Conservation (phyloP, 2,329 filamentous ascomycete genomes). For the Setomelanomma holmii region DNA sequence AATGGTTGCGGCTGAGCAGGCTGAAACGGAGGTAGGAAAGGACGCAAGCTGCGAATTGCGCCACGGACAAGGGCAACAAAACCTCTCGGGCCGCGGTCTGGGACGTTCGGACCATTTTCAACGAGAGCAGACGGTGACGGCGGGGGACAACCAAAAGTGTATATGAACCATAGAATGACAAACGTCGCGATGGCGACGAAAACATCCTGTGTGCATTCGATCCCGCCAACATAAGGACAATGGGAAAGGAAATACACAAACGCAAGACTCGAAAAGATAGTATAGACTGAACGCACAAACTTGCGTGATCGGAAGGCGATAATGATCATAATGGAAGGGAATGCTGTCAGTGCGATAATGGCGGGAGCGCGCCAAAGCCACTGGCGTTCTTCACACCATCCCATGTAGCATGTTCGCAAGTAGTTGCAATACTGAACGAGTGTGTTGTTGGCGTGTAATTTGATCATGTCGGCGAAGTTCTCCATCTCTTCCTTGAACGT, state of each 20-base stretch:
- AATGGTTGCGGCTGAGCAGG: no score
- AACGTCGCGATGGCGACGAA: background rate
- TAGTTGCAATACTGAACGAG: background rate
- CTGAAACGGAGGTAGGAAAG: no score
- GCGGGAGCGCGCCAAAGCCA: background rate
- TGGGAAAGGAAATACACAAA: background rate
- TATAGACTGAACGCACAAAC: background rate
- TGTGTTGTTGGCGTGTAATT: no score
- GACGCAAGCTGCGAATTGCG: no score
- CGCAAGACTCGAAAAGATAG: background rate
- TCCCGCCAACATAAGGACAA: background rate
- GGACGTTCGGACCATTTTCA: no score
- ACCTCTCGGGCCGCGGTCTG: no score
- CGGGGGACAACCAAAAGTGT: background rate
- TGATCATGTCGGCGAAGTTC: no score
- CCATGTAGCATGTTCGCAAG: background rate
- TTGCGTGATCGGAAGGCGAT: background rate
- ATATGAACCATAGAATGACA: background rate
- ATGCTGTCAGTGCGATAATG: background rate
- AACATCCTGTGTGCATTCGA: background rate
- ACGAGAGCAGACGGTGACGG: no score
- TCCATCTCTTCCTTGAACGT: background rate
- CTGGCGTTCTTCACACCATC: background rate
- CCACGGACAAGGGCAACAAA: no score
- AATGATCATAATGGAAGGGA: background rate